These are phyloP conservation scores for Trichoderma virens DNA, from an alignment of 495 filamentous ascomycete species.

Conservation along the genomic window DNA sequence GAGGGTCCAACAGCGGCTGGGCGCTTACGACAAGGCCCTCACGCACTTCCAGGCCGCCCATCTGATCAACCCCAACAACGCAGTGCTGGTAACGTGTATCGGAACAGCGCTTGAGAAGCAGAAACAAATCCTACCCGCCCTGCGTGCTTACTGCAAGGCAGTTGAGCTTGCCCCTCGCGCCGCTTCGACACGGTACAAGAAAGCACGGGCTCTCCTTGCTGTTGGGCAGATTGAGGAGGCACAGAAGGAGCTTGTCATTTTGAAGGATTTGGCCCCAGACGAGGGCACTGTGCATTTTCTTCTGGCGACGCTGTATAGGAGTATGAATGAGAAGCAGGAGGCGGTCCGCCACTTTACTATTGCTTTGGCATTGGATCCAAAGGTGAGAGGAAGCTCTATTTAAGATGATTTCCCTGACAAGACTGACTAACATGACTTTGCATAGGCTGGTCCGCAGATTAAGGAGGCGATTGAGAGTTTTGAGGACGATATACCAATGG, in stretches of 20 bases:
- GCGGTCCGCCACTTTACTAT: constrained; percentile 91
- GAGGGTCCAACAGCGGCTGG: constrained; percentile 86
- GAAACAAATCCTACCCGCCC: constrained; percentile 66
- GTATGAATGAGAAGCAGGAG: constrained; percentile 62
- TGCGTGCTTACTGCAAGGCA: constrained; percentile 72
- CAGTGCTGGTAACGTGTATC: constrained; percentile 83
- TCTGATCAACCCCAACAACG: constrained; percentile 82
- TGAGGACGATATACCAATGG: constrained; percentile 76
- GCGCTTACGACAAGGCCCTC: constrained; percentile 83
- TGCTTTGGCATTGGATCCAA: constrained; percentile 91
- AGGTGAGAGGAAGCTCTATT: constrained; percentile 48
- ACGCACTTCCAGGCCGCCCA: constrained; percentile 83
- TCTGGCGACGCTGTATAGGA: constrained; percentile 80
- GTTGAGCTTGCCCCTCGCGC: constrained; percentile 72
- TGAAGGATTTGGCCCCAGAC: constrained; percentile 87
- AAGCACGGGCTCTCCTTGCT: constrained; percentile 77
- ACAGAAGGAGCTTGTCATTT: constrained; percentile 65
- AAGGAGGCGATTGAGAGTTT: constrained; percentile 88
- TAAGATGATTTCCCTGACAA: background rate
- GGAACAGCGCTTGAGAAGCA: constrained; percentile 82
- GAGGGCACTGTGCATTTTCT: constrained; percentile 94
- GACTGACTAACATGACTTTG: constrained; percentile 17
- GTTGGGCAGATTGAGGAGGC: constrained; percentile 64
- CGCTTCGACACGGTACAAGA: constrained; percentile 78
- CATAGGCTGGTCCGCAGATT: constrained; percentile 78